Base-by-base conservation (phyloP, 2,329 filamentous ascomycete genomes). In the Xylogone sp. region DNA sequence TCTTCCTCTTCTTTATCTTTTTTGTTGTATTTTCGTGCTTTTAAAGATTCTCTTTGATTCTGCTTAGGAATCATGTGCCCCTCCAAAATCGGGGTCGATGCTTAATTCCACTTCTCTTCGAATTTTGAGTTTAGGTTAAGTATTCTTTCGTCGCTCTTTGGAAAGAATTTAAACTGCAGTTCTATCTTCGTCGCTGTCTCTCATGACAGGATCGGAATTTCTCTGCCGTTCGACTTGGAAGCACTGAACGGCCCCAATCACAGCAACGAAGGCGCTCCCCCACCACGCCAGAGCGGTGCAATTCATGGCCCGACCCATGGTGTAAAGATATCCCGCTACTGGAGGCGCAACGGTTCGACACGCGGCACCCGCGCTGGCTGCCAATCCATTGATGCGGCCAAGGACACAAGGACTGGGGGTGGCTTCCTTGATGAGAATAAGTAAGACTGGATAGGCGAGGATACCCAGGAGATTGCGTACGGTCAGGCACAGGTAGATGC, bases 301-400 rank as follows among this genome's bases (percentile, higher is more conserved):
- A 60, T 82, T 75, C 44, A 80, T 72, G 56, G 71, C 76, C 58
- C 75, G 78, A 20, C 83, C 82, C n/a, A 80, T 63, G 0, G 79
- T 75, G 65, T 86, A 87, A 2, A 87, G 68, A 55, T 78, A 84
- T 2, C 84, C 84, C 2, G 82, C 79, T 16, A 87, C 65, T 0
- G 84, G 84, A 5, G 84, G 84, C 0, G 84, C 83, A 10, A 87
- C 69, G 68, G 87, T 89, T 51, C 86, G 76, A 60, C 82, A 87
- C 6, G 80, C 82, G 6, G 83, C 83, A 21, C 82, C 82, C 2
- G 81, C 83, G 52, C 81, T 84, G 47, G 84, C 83, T 20, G 83
- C 82, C 43, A 87, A 67, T 3, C 84, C 84, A 54, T 87, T 87
- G 59, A 87, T 79, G 59, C 77, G 83, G 48, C 84, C 84, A 39